Base-by-base conservation (phyloP, 805 yeast genomes). In the Monosporozyma servazzii region DNA sequence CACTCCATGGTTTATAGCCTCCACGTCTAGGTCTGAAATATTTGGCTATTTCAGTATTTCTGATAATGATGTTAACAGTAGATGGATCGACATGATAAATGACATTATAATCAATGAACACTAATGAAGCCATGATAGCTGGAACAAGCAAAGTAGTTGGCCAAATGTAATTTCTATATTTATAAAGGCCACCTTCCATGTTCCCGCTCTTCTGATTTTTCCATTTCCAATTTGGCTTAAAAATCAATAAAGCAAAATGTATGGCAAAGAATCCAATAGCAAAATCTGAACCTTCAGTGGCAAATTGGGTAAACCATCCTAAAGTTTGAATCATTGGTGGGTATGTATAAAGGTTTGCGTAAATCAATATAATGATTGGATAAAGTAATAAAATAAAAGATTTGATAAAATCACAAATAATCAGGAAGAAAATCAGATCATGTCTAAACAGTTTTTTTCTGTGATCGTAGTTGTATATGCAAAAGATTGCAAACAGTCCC, bases 201-300 rank as follows among this genome's bases (percentile, higher is more conserved):
- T 67, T 71, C n/a, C 68, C 68, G 23, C 69, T 64, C 52, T 69
- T 64, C 11, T 59, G 61, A 52, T 64, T 65, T 45, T 67, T 66
- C 57, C 76, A 72, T 52, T 72, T 75, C 52, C 75, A 72, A 29
- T 71, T 73, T 0, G 91, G 88, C 53, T 73, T 71, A 65, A 87
- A 86, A 4, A 89, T 84, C 30, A 88, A 69, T 43, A 88, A 62
- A 27, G 81, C 87, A 9, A 91, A 84, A 67, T 89, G 96, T 15
- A 88, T 68, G 1, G 96, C 96, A 68, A 89, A 85, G 36, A 84
- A 76, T 31, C 88, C 70, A 49, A 88, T 89, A 17, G 93, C 89
- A 36, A 88, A 62, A 67, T 89, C 97, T 1, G 90, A 88, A 20
- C 95, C 95, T 66, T 87, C 95, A 13, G 86, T 84, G 21, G 88